Percentiles rank a stretch among this genome's conserved stretches.
These are phyloP conservation scores for Vitis hybrid DNA, from an alignment of 177 flowering plant genomes.

Conservation along the genomic window DNA sequence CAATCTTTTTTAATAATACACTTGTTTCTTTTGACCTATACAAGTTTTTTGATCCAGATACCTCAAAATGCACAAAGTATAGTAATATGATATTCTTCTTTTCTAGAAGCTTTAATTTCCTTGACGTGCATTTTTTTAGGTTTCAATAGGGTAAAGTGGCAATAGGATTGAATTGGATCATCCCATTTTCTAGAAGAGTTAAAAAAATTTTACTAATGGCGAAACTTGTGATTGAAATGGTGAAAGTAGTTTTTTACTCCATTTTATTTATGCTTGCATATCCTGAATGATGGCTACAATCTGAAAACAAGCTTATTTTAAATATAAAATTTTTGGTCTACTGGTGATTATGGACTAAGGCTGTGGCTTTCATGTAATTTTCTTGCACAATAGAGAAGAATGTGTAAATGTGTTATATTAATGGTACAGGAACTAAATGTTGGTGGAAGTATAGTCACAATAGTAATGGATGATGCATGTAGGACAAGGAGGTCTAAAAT, in stretches of 20 bases:
- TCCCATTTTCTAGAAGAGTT: not conserved
- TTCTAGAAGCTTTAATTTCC: no score
- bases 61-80: no score
- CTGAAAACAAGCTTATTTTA: no score
- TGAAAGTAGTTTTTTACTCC: not conserved
- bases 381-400: not conserved
- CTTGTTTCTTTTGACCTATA: no score
- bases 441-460: constrained; percentile 73
- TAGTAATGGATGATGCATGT: constrained; percentile 87
- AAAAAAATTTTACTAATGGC: not conserved
- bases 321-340: not conserved
- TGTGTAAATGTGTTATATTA: not conserved
- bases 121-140: no score
- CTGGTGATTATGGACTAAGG: not conserved
- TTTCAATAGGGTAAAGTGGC: no score
- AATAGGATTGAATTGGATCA: not conserved
- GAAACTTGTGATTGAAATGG: not conserved
- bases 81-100: no score
- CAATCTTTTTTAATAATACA: no score
- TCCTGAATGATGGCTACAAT: not conserved
- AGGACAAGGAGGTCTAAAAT: constrained; percentile 69
- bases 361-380: not conserved
- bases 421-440: constrained; percentile 73
- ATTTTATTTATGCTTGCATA: not conserved
- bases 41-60: no score